These are phyloP conservation scores for Pyrus communis DNA, from an alignment of 306 rosid species.

Conservation along the genomic window DNA sequence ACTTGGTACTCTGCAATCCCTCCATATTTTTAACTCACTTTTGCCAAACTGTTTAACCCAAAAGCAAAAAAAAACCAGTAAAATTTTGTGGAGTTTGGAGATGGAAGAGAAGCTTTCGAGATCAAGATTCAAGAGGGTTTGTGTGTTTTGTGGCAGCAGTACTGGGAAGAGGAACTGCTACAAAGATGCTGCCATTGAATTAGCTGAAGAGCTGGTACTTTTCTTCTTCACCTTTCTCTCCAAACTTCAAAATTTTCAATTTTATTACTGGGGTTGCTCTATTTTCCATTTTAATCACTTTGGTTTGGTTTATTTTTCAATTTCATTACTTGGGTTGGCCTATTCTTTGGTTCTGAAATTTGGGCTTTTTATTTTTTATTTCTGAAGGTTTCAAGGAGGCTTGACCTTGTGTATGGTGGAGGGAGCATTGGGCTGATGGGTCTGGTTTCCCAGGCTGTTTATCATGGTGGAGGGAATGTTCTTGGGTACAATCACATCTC, in stretches of 20 bases:
- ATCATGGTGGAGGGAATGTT: slow-evolving; percentile 52
- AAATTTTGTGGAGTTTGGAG: not conserved
- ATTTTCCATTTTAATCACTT: too few species aligned
- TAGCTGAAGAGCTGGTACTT: slow-evolving; percentile 46
- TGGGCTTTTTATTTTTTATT: not conserved
- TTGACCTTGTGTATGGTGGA: slow-evolving; percentile 61
- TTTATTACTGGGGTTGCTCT: not conserved
- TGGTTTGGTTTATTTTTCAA: not conserved
- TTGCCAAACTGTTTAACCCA: not conserved
- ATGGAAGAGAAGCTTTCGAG: slow-evolving; percentile 32
- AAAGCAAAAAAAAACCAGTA: not conserved
- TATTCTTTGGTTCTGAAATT: not conserved
- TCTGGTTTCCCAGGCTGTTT: slow-evolving; percentile 51
- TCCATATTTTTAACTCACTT: not conserved
- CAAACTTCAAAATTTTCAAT: not conserved
- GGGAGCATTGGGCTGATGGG: slow-evolving; percentile 68
- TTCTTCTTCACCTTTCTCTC: not conserved
- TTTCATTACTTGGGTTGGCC: not conserved
- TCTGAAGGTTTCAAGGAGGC: slow-evolving; percentile 35
- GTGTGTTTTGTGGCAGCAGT: slow-evolving; percentile 59
- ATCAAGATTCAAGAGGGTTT: slow-evolving; percentile 42
- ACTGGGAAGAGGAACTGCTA: slow-evolving; percentile 42
- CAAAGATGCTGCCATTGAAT: slow-evolving; percentile 46
- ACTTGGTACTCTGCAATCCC: not conserved
- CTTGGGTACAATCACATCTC: slow-evolving; percentile 28